Base-by-base conservation (phyloP, 208 protist genomes). In the Leishmania turanica region DNA sequence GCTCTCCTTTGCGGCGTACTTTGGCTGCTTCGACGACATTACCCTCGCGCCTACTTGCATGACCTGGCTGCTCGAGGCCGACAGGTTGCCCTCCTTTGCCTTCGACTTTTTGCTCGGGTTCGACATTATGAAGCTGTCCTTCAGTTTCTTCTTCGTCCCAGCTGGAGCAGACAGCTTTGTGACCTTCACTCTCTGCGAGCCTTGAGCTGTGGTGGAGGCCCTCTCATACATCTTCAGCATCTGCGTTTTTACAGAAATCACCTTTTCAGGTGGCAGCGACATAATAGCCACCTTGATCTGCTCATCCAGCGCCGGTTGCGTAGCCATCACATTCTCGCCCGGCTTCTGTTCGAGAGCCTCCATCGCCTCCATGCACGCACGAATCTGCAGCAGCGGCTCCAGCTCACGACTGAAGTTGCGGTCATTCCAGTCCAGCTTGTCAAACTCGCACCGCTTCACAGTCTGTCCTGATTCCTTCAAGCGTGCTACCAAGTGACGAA, bases 341-440 rank as follows among this genome's bases (percentile, higher is more conserved):
- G 72, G 49, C 65, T 51, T 75, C 0, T 80, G 51, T 45, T 87
- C 82, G 6, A 86, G 42, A 13, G 58, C 68, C 68, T 90, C 88
- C 66, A 87, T 95, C 47, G 87, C 90, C 79, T 95, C 92, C 84
- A 92, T 78, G 81, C 85, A 91, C 47, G 85, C 81, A 21, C 86
- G 88, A 40, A 95, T 78, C 69, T 90, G 51, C 34, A 76, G 86
- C 54, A 95, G 58, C 47, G 86, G 82, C 24, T 70, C 70, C 6
- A 93, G 77, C 60, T 89, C 88, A 17, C 87, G 76, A 31, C 89
- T 84, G 75, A 92, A 92, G 60, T 86, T 90, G 42, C 84, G 84
- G 73, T 93, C 87, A 66, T 86, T 82, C 88, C 88, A 95, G 75
- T 92, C 86, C 34, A 95, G 71, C 51, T 81, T 79, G 21, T 85